Percentiles rank a stretch among this genome's conserved stretches.
phyloP scores from a whole-genome alignment of 2,329 filamentous ascomycete species.

The Parafenestella ontariensis region DNA sequence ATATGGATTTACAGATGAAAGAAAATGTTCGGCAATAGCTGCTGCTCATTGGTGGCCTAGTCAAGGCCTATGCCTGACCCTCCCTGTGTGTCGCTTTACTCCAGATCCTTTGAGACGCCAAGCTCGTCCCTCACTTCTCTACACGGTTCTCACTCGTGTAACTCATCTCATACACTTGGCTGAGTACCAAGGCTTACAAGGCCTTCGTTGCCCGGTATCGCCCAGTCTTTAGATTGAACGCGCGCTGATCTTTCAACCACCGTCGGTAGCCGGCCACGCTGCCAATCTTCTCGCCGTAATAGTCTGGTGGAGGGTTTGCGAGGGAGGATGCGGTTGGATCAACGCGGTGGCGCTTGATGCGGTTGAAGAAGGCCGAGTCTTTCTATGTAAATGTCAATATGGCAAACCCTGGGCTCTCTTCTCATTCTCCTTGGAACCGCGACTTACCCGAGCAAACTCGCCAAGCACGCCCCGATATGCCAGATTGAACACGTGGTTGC shows the following conservation, averaged over 20 bases:
- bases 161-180: no score
- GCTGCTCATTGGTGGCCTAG: neutral
- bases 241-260: slow-evolving; percentile 97
- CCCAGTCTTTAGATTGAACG: slow-evolving; percentile 84
- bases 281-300: slow-evolving; percentile 98
- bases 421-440: no score
- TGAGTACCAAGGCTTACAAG: slow-evolving; percentile 1
- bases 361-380: slow-evolving; percentile 90
- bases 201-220: slow-evolving; percentile 54
- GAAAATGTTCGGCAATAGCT: neutral
- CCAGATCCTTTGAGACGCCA: neutral
- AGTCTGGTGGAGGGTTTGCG: slow-evolving; percentile 93
- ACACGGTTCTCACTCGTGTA: no score
- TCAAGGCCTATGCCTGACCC: neutral
- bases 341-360: slow-evolving; percentile 90
- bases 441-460: slow-evolving; percentile 73
- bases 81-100: neutral
- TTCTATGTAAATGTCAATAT: slow-evolving; percentile 62
- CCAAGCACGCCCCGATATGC: slow-evolving; percentile 73
- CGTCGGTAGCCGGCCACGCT: slow-evolving; percentile 89
- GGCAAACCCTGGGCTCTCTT: no score
- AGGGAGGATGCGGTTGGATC: slow-evolving; percentile 89
- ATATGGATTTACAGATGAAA: neutral
- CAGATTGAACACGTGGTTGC: slow-evolving; percentile 79
- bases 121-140: no score